Conservation (phyloP, 345 rosid species). For the Jatropha curcas region DNA sequence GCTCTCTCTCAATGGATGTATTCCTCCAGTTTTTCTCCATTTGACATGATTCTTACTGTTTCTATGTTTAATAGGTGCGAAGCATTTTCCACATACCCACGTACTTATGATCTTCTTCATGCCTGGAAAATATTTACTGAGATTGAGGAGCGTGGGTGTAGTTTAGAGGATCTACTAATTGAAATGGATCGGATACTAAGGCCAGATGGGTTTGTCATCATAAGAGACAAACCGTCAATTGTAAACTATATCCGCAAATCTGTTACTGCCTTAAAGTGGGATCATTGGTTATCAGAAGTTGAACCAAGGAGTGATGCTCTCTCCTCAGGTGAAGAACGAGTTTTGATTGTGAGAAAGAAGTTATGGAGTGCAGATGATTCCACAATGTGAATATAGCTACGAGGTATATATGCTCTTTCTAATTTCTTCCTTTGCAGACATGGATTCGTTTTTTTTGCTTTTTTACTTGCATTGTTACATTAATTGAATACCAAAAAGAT, state of each 20-base stretch:
- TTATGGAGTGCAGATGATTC: constrained; percentile 42
- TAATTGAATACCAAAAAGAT: not conserved
- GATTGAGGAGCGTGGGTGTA: constrained; percentile 57
- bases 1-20: not conserved
- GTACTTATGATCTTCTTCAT: constrained; percentile 92
- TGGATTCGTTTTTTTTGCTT: not conserved
- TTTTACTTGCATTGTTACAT: not conserved
- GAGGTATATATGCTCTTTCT: constrained; percentile 1
- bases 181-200: constrained; percentile 94
- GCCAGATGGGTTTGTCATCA: constrained; percentile 77
- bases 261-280: constrained; percentile 72
- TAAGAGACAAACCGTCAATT: constrained; percentile 71
- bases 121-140: constrained; percentile 79
- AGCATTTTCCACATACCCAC: constrained; percentile 90
- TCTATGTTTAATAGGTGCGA: constrained; percentile 67
- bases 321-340: constrained; percentile 61
- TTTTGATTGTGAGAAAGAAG: constrained; percentile 77
- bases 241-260: constrained; percentile 56
- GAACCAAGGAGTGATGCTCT: constrained; percentile 73
- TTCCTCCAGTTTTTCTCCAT: not conserved
- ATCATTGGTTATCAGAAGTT: constrained; percentile 74
- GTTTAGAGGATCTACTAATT: constrained; percentile 71
- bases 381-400: not conserved
- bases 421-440: not conserved
- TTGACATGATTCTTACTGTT: not conserved